Conservation (phyloP, 2,329 filamentous ascomycete genomes). For the Phialocephala sp. region DNA sequence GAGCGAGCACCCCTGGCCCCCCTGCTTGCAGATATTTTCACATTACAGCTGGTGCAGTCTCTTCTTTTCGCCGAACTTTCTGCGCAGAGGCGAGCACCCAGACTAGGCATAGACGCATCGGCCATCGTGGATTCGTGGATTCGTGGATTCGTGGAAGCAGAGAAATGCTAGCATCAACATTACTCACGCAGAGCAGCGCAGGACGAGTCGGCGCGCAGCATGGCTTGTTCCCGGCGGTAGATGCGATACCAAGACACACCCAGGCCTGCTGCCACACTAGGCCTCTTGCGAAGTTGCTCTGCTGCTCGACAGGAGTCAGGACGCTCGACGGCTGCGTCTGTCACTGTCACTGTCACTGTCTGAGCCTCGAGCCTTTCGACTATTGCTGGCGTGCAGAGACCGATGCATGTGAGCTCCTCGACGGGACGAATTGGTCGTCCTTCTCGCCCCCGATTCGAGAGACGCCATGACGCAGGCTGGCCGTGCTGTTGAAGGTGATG, state of each 20-base stretch:
- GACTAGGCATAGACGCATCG: slow-evolving; percentile 6
- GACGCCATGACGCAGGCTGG: slow-evolving; percentile 4
- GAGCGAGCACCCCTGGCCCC: not conserved
- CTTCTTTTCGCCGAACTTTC: not conserved
- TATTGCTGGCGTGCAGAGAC: not conserved
- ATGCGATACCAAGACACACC: not conserved
- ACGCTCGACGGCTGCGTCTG: not conserved
- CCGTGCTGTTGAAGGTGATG: not conserved
- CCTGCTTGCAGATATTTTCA: slow-evolving; percentile 6
- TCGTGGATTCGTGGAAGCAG: too few relatives aligned
- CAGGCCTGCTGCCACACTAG: not conserved
- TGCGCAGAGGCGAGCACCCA: slow-evolving; percentile 3
- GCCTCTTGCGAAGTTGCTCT: not conserved
- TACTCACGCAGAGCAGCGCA: slow-evolving; percentile 1
- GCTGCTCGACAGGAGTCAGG: not conserved
- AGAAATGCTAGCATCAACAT: slow-evolving; percentile 1
- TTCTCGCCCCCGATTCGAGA: not conserved
- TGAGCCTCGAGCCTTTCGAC: not conserved
- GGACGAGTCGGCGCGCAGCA: not conserved
- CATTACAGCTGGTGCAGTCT: too few relatives aligned
- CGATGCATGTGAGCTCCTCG: not conserved
- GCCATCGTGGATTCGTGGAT: too few relatives aligned
- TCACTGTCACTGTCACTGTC: too few relatives aligned
- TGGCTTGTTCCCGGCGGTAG: not conserved
- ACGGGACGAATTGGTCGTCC: not conserved